Conservation (phyloP, 495 filamentous ascomycete species). For the Xylaria intraflava region DNA sequence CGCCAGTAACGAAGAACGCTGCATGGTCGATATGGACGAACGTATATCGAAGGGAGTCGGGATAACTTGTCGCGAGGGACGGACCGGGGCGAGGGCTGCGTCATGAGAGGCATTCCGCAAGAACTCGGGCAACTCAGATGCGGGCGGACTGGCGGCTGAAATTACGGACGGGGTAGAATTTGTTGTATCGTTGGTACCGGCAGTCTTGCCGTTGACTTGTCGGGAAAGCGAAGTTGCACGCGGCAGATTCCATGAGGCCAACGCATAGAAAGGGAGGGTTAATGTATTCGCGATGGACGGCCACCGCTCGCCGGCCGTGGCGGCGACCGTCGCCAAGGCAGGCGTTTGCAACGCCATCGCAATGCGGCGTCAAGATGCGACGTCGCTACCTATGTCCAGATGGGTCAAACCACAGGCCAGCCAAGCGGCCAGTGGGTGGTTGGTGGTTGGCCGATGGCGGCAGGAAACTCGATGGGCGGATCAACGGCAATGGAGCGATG, state of each 20-base stretch:
- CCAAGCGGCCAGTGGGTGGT: constrained; percentile 3
- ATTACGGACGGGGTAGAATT: constrained; percentile 5
- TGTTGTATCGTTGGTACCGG: background rate
- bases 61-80: constrained; percentile 14
- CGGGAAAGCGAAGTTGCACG: constrained; percentile 12
- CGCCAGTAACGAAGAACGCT: constrained; percentile 20
- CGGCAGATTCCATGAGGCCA: constrained; percentile 5
- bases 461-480: background rate
- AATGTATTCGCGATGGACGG: constrained; percentile 48
- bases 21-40: constrained; percentile 24
- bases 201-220: background rate
- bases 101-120: constrained; percentile 26
- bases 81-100: constrained; percentile 9
- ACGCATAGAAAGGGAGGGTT: constrained; percentile 35
- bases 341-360: constrained; percentile 27
- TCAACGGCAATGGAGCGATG: background rate
- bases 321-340: constrained; percentile 39
- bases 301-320: constrained; percentile 48
- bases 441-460: constrained; percentile 3
- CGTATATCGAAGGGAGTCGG: constrained; percentile 26
- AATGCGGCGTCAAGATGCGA: constrained; percentile 7
- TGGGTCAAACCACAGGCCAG: background rate
- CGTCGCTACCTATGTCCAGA: background rate
- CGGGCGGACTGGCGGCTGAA: constrained; percentile 4
- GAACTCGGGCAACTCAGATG: constrained; percentile 36